A percentile compares a stretch with the other conserved stretches of the same genome.
Conservation (phyloP, 2,329 filamentous ascomycete genomes). For the Trichoderma hamatum region DNA sequence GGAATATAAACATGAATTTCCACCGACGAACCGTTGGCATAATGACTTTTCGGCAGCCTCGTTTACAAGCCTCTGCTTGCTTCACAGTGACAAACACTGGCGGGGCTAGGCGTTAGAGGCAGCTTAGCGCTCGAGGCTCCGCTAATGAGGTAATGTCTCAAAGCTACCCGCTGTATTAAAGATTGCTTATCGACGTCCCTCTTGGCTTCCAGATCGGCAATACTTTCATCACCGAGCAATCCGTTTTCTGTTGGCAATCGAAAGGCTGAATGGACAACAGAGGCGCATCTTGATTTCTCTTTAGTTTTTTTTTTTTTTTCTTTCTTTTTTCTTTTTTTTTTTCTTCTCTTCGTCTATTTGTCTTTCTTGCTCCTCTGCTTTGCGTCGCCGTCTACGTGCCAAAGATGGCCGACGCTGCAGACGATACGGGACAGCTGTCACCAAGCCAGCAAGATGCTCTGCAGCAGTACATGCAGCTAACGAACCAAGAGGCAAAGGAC, state of each 20-base stretch:
- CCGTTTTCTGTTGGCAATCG: not conserved
- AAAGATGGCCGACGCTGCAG: slow-evolving; percentile 41
- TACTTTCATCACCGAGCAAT: not conserved
- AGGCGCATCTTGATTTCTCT: not conserved
- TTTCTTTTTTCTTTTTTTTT: not conserved
- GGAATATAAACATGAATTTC: not conserved
- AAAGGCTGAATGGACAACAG: not conserved
- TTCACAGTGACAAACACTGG: not conserved
- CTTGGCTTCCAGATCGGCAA: not conserved
- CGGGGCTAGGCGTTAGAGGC: not conserved
- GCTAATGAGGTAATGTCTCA: not conserved
- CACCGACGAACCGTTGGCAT: not conserved
- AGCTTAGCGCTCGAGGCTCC: not conserved
- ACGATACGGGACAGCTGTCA: slow-evolving; percentile 70
- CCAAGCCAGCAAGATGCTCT: slow-evolving; percentile 79
- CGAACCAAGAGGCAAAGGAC: slow-evolving; percentile 75
- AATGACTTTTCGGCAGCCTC: not conserved
- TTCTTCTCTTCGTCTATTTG: too few species aligned
- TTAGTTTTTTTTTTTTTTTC: not conserved
- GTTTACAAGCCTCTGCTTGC: not conserved
- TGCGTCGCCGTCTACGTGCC: not conserved
- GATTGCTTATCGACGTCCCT: not conserved
- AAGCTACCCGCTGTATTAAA: not conserved
- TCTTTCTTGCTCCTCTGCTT: not conserved
- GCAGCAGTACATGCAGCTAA: slow-evolving; percentile 86